phyloP scores from a whole-genome alignment of 2,329 filamentous ascomycete species.

The Calonectria ilicicola region DNA sequence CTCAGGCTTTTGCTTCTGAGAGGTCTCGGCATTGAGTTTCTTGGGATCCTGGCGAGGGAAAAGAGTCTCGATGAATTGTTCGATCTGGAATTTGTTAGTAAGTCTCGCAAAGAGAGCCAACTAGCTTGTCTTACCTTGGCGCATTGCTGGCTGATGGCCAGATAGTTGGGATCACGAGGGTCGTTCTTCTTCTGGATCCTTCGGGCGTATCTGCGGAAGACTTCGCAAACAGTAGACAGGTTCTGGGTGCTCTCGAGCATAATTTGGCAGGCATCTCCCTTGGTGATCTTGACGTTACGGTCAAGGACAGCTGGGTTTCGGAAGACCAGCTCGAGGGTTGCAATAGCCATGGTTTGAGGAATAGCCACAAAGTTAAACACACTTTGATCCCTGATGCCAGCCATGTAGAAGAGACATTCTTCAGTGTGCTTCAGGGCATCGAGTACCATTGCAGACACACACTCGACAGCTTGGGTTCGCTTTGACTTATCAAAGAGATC shows the following conservation, averaged over 20 bases:
- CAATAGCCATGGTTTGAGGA: constrained; percentile 96
- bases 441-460: constrained; percentile 93
- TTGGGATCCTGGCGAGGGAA: constrained; percentile 87
- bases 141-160: constrained; percentile 91
- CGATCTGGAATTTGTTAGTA: constrained; percentile 69
- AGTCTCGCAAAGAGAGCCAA: not conserved
- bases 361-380: constrained; percentile 99
- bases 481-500: constrained; percentile 89
- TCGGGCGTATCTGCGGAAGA: constrained; percentile 82
- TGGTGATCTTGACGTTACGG: constrained; percentile 94
- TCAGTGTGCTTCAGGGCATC: constrained; percentile 88
- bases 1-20: constrained; percentile 51
- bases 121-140: constrained; percentile 71
- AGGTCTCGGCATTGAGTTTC: constrained; percentile 57
- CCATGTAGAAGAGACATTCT: constrained; percentile 98
- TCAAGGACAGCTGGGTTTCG: constrained; percentile 89
- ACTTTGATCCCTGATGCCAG: constrained; percentile 92
- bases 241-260: constrained; percentile 97
- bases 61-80: constrained; percentile 94
- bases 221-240: constrained; percentile 80
- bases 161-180: constrained; percentile 90
- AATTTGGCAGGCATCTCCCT: constrained; percentile 89
- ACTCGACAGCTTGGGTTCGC: constrained; percentile 81
- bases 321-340: constrained; percentile 92
- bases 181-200: constrained; percentile 95